These are phyloP conservation scores for Collariella sp. DNA, from an alignment of 495 filamentous ascomycete genomes.

Conservation along the genomic window DNA sequence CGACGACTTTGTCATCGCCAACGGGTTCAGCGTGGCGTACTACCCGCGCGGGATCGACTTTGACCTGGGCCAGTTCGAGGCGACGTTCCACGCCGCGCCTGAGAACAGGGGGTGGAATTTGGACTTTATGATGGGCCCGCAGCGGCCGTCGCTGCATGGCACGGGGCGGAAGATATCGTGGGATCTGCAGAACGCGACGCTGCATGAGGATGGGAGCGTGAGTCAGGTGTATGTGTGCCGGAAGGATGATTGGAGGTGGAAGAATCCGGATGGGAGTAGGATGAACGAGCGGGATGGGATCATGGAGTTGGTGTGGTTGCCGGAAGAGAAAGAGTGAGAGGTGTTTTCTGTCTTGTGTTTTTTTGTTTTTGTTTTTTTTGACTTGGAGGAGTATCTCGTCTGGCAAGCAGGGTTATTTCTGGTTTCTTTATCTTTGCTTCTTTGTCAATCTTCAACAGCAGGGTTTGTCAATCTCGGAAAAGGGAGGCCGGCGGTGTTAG, in stretches of 20 bases:
- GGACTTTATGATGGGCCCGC: constrained; percentile 45
- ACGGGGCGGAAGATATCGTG: constrained; percentile 46
- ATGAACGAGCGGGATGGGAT: constrained; percentile 43
- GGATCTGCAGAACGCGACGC: constrained; percentile 40
- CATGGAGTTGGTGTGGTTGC: constrained; percentile 46
- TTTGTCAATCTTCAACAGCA: no score
- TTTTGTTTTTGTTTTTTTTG: background rate
- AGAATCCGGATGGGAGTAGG: constrained; percentile 29
- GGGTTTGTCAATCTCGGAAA: no score
- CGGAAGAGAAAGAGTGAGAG: constrained; percentile 5
- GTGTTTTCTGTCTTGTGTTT: background rate
- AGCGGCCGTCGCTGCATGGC: constrained; percentile 36
- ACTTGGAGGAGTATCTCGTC: no score
- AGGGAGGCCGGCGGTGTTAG: no score
- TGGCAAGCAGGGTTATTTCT: no score
- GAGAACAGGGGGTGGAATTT: constrained; percentile 47
- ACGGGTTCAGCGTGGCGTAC: constrained; percentile 56
- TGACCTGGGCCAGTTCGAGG: constrained; percentile 55
- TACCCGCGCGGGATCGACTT: constrained; percentile 52
- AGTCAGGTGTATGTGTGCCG: constrained; percentile 42
- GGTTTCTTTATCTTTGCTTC: no score
- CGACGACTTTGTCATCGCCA: constrained; percentile 54
- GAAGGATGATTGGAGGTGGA: constrained; percentile 42
- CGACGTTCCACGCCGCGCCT: constrained; percentile 51
- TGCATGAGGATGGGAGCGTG: constrained; percentile 36